A percentile compares a stretch with the other conserved stretches of the same genome.
Conservation (phyloP, 2,329 filamentous ascomycete species). For the Emmonsiellopsis sp. region DNA sequence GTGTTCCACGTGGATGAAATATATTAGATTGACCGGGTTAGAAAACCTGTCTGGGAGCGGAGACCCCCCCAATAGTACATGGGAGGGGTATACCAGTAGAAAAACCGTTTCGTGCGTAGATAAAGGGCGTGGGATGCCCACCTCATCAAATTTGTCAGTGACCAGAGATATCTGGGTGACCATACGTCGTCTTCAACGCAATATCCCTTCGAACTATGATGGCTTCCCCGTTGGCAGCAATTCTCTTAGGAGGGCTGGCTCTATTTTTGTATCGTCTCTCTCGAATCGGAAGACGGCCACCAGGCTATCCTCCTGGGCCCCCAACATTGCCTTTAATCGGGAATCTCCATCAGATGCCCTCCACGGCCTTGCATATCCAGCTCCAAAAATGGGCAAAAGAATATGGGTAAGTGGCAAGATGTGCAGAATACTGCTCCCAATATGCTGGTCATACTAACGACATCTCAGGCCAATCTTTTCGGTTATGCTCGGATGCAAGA, state of each 20-base stretch:
- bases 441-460: background rate
- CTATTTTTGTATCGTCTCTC: background rate
- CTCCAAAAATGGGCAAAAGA: constrained; percentile 45
- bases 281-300: constrained; percentile 18
- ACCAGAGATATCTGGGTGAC: too few species aligned
- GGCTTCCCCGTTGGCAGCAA: background rate
- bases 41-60: too few species aligned
- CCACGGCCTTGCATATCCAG: constrained; percentile 33
- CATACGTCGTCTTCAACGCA: background rate
- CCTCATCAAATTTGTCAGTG: too few species aligned
- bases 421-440: background rate
- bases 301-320: constrained; percentile 39
- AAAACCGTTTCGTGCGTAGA: too few species aligned
- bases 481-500: constrained; percentile 41
- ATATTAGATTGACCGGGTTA: too few species aligned
- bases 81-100: too few species aligned
- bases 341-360: constrained; percentile 43
- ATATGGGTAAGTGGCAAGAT: constrained; percentile 24
- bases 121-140: too few species aligned
- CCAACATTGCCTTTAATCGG: constrained; percentile 43
- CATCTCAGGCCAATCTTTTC: constrained; percentile 39
- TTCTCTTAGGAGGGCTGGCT: background rate
- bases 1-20: too few species aligned
- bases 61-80: too few species aligned
- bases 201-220: background rate